These are phyloP conservation scores for Barnettozyma siamensis DNA, from an alignment of 805 yeast genomes.

Conservation along the genomic window DNA sequence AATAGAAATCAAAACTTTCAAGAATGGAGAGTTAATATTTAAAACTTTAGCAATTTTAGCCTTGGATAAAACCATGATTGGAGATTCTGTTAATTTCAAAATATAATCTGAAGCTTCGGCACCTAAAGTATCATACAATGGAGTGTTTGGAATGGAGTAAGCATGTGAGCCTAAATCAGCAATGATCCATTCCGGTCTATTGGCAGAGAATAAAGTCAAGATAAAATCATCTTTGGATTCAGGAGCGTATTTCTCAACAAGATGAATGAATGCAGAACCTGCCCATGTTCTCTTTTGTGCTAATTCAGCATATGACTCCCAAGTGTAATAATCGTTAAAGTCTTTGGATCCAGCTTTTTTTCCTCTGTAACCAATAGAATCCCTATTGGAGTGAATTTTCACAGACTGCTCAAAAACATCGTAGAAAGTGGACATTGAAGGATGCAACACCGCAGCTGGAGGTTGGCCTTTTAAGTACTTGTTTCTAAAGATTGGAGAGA, in stretches of 20 bases:
- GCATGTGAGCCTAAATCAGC: constrained; percentile 64
- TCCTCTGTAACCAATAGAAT: constrained; percentile 43
- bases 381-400: constrained; percentile 29
- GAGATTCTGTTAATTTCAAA: constrained; percentile 54
- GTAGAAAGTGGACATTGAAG: constrained; percentile 38
- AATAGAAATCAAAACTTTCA: constrained; percentile 52
- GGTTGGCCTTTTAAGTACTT: constrained; percentile 25
- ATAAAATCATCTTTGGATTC: constrained; percentile 38
- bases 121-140: constrained; percentile 53
- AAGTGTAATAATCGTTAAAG: constrained; percentile 38
- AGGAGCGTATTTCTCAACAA: constrained; percentile 34
- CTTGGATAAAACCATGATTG: constrained; percentile 51
- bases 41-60: constrained; percentile 45
- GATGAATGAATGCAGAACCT: constrained; percentile 50
- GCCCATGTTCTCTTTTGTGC: constrained; percentile 38
- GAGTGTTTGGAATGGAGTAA: constrained; percentile 48
- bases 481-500: constrained; percentile 48
- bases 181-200: constrained; percentile 63
- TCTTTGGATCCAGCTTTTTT: constrained; percentile 27
- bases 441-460: constrained; percentile 35
- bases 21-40: constrained; percentile 36
- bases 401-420: constrained; percentile 40
- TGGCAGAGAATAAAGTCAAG: constrained; percentile 50
- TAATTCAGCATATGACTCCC: constrained; percentile 38
- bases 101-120: constrained; percentile 59